Evolutionary conservation across 2,329 filamentous ascomycete genomes (phyloP), one percentile per base, ranked within the genome.

Genomic region (Chalara sp.): DNA sequence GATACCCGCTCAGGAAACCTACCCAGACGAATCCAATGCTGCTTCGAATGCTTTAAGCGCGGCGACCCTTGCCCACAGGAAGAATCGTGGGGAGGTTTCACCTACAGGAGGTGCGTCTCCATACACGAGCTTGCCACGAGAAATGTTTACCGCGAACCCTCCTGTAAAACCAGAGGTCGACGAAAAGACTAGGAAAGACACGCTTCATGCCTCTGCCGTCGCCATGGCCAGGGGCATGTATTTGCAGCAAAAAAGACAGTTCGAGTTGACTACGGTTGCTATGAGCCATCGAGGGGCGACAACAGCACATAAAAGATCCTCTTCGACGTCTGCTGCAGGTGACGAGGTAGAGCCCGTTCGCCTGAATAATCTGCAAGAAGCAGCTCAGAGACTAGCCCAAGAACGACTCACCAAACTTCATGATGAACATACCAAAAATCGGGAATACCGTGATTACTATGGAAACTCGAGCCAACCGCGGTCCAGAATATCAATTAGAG

Each of bases 191-290:
- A 81, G 79, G 52, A 79, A 84, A 43, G 86, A 89, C 58, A 81
- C 83, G 5, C 72, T 95, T 3, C 86, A 85, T 56, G 88, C 89
- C 32, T 92, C 89, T 21, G 89, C 91, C 2, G 74, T 96, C 3
- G 88, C 87, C 8, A 95, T 96, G 89, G 90, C 91, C 6, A 87
- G 85, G 68, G 81, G 86, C 59, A 92, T 96, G 83, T 96, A 90
- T 64, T 79, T 74, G 8, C 73, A 80, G 33, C 84, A 89, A 58
- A 81, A 88, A 55, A 79, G 70, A 56, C 71, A 72, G 48, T 63
- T 62, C 1, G 66, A 74, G 8, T 8, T n/a, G 8, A 37, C 35
- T 10, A 65, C 59, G 11, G 65, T 63, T 6, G 63, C 64, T 8
- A 52, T 51, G 40, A 53, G 57, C 10, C 58, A 60, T 21, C 47